Evolutionary conservation across 768 basidiomycete species (phyloP).

Genomic region (Russula compacta): DNA sequence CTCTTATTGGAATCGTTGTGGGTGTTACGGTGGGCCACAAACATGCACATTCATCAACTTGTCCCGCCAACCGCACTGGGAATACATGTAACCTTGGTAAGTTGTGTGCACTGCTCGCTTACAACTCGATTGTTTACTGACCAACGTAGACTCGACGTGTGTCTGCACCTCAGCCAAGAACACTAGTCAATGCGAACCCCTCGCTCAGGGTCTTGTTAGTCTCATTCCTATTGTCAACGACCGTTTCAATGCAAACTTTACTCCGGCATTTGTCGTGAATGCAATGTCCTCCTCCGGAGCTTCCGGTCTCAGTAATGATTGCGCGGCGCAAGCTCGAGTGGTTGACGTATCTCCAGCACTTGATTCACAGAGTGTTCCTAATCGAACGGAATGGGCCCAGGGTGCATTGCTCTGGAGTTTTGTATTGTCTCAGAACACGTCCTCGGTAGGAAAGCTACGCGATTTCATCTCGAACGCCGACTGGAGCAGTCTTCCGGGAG

Average conservation of each 20-base stretch:
- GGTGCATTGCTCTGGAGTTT: constrained; percentile 53
- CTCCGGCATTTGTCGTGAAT: constrained; percentile 34
- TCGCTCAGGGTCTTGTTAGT: constrained; percentile 45
- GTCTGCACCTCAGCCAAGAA: constrained; percentile 40
- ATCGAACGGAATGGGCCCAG: constrained; percentile 50
- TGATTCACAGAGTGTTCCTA: constrained; percentile 32
- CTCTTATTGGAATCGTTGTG: constrained; percentile 34
- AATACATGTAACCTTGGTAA: constrained; percentile 47
- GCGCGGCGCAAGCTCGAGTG: constrained; percentile 43
- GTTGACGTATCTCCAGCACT: constrained; percentile 46
- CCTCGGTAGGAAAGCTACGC: constrained; percentile 33
- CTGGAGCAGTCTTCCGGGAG: constrained; percentile 36
- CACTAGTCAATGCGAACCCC: constrained; percentile 37
- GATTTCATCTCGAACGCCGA: constrained; percentile 39
- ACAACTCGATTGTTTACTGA: constrained; percentile 2
- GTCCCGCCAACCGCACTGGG: constrained; percentile 39
- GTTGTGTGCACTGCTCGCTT: constrained; percentile 20
- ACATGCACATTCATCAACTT: constrained; percentile 24
- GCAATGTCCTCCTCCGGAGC: constrained; percentile 46
- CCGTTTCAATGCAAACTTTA: constrained; percentile 39
- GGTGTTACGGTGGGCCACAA: constrained; percentile 34
- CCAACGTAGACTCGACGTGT: constrained; percentile 49
- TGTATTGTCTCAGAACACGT: constrained; percentile 40
- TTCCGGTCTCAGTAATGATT: constrained; percentile 34
- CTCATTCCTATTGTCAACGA: constrained; percentile 43